Percentiles rank a stretch among this genome's conserved stretches.
These are phyloP conservation scores for Daldinia sp. DNA, from an alignment of 2,329 filamentous ascomycete genomes.

Conservation along the genomic window DNA sequence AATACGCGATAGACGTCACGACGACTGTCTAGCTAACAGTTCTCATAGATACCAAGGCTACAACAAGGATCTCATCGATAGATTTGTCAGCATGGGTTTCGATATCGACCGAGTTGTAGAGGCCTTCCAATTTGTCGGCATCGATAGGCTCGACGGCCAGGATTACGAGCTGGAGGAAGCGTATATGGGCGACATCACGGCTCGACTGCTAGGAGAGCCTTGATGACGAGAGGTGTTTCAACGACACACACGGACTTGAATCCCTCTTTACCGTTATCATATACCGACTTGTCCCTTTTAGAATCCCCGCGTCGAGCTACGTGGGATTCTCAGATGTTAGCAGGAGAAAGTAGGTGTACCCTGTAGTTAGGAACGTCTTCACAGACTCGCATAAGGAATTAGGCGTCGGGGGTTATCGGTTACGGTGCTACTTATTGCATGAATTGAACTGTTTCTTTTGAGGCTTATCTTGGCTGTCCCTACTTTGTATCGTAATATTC, in stretches of 20 bases:
- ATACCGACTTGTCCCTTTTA: background rate
- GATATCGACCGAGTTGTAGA: constrained; percentile 85
- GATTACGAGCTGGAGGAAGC: constrained; percentile 90
- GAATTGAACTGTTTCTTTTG: constrained; percentile 9
- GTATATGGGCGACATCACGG: constrained; percentile 90
- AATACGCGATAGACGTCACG: background rate
- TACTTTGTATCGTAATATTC: background rate
- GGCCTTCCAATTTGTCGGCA: constrained; percentile 82
- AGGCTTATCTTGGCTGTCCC: background rate
- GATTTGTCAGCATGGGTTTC: constrained; percentile 92
- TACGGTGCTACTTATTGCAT: constrained; percentile 8
- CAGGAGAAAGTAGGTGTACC: constrained; percentile 8
- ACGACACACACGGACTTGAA: background rate
- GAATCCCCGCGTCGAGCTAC: background rate
- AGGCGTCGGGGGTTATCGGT: constrained; percentile 19
- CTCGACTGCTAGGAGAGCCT: constrained; percentile 80
- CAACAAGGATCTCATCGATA: constrained; percentile 81
- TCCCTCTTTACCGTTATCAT: background rate
- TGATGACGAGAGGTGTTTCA: background rate
- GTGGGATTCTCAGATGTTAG: background rate
- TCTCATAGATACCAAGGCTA: constrained; percentile 80
- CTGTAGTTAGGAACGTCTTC: constrained; percentile 26
- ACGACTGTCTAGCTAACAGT: constrained; percentile 17
- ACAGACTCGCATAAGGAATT: constrained; percentile 34
- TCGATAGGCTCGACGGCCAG: constrained; percentile 78